These are phyloP conservation scores for Noccaea caerulescens DNA, from an alignment of 345 rosid genomes.

Conservation along the genomic window DNA sequence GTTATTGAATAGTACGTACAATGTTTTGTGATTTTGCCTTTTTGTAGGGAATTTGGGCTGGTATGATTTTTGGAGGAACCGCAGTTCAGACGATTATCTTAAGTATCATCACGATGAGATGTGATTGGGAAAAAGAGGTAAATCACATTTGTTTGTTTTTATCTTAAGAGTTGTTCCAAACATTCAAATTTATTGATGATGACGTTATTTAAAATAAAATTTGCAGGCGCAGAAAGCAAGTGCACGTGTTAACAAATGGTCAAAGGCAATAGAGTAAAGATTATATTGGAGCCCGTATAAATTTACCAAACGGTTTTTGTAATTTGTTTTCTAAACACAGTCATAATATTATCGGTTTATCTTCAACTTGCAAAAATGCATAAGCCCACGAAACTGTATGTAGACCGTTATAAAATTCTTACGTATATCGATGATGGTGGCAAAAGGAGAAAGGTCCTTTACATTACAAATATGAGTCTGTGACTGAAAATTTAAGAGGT, in stretches of 20 bases:
- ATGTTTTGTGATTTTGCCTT: not conserved
- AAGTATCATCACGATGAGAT: conserved; percentile 54
- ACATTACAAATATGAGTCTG: no score
- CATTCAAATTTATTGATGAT: not conserved
- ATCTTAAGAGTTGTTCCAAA: not conserved
- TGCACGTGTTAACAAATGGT: conserved; percentile 64
- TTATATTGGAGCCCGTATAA: not conserved
- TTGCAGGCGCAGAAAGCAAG: conserved; percentile 76
- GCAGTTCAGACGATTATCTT: conserved; percentile 68
- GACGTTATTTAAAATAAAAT: not conserved
- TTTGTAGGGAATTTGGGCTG: conserved; percentile 85
- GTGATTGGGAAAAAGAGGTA: conserved; percentile 89
- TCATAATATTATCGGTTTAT: no score
- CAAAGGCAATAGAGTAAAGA: conserved; percentile 33
- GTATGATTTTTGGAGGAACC: conserved; percentile 91
- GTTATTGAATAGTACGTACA: not conserved
- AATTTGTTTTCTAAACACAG: no score
- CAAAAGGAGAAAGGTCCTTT: no score
- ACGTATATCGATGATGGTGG: no score
- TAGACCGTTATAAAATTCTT: no score
- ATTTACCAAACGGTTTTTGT: no score
- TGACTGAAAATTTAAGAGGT: no score
- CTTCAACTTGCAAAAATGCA: no score
- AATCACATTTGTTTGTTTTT: not conserved
- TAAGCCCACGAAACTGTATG: no score